These are phyloP conservation scores for Usnea hakonensis DNA, from an alignment of 495 filamentous ascomycete species.

Conservation along the genomic window DNA sequence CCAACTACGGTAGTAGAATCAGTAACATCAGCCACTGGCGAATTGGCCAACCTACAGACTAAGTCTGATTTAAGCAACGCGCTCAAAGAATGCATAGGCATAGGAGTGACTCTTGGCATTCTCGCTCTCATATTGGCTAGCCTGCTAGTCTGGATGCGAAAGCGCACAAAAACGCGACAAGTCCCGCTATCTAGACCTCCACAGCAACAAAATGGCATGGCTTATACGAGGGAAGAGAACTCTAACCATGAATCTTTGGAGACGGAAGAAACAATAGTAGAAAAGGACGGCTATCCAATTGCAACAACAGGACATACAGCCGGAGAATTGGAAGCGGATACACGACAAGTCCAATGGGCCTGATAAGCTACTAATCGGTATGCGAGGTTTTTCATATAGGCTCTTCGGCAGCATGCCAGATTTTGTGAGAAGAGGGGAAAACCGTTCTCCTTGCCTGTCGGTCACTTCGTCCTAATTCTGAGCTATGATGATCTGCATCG, in stretches of 20 bases:
- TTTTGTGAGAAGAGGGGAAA: no score
- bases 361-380: no score
- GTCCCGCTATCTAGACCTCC: not conserved
- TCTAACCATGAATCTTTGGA: not conserved
- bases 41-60: no score
- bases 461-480: no score
- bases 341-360: not conserved
- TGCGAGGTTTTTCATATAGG: no score
- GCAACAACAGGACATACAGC: not conserved
- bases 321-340: not conserved
- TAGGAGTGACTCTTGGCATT: not conserved
- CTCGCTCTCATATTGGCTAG: not conserved
- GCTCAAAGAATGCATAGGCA: not conserved
- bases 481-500: no score
- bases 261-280: not conserved
- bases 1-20: not conserved
- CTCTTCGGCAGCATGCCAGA: no score
- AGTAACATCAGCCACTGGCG: no score
- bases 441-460: no score
- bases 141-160: not conserved
- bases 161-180: not conserved
- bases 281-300: not conserved
- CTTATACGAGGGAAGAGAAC: not conserved
- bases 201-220: not conserved
- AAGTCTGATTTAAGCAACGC: not conserved